These are phyloP conservation scores for Vachellia collinsii DNA, from an alignment of 306 rosid species.

Conservation along the genomic window DNA sequence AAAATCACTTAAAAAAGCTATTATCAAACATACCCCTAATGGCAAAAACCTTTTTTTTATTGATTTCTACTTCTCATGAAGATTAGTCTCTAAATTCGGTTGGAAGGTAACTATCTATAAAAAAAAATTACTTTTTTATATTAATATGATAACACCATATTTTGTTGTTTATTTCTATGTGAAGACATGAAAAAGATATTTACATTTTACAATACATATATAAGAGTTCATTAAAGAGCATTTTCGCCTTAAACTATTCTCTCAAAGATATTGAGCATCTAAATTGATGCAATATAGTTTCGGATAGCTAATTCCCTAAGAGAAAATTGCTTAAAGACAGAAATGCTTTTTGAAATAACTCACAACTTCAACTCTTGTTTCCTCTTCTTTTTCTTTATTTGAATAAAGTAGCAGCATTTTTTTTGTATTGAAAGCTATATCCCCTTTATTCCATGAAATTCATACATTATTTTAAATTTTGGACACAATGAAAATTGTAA, in stretches of 20 bases:
- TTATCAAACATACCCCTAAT: no score
- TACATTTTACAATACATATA: no score
- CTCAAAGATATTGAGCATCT: neutral
- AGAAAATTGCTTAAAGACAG: neutral
- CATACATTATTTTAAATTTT: neutral
- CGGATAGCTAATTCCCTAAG: neutral
- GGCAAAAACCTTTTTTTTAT: no score
- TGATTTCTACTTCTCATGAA: no score
- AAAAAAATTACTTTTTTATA: neutral
- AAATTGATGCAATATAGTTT: no score
- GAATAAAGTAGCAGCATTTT: neutral
- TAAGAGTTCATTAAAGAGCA: neutral
- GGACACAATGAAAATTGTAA: neutral
- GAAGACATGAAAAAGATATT: neutral
- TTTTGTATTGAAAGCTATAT: neutral
- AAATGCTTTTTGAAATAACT: no score
- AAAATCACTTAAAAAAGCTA: no score
- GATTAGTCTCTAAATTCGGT: no score
- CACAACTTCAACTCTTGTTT: neutral
- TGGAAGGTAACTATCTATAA: neutral
- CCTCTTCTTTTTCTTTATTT: no score
- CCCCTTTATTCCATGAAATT: neutral
- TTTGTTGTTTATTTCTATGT: neutral
- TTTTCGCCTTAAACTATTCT: neutral
- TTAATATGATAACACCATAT: neutral